These are phyloP conservation scores for Letharia lupina DNA, from an alignment of 495 filamentous ascomycete species.

Conservation along the genomic window DNA sequence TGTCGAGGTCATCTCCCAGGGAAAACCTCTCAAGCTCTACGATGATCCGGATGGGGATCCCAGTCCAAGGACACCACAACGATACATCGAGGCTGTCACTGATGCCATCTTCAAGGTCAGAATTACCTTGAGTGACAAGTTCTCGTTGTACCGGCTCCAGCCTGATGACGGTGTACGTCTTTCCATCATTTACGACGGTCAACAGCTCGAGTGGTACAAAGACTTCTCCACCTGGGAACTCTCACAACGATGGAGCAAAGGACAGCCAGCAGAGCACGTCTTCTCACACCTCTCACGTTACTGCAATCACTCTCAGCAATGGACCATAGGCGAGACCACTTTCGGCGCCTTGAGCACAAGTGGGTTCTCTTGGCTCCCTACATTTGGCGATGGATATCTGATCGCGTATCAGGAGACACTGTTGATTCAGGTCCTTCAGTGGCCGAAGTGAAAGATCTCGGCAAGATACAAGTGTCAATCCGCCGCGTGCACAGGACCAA, in stretches of 20 bases:
- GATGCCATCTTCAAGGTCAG: conserved; percentile 19
- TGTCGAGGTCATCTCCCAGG: conserved; percentile 15
- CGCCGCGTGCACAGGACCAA: not conserved
- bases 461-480: not conserved
- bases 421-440: not conserved
- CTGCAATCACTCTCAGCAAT: conserved; percentile 1
- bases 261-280: not conserved
- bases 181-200: conserved; percentile 5
- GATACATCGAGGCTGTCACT: conserved; percentile 21
- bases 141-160: not conserved
- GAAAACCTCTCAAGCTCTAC: conserved; percentile 10
- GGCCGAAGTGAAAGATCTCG: conserved; percentile 8
- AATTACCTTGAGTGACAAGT: conserved; percentile 7
- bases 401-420: conserved; percentile 1
- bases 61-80: not conserved
- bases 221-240: too few species aligned
- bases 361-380: not conserved
- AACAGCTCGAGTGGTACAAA: not conserved
- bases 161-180: conserved; percentile 8
- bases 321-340: not conserved
- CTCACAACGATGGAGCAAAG: not conserved
- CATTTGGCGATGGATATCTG: not conserved
- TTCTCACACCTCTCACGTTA: not conserved
- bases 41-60: conserved; percentile 21
- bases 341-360: conserved; percentile 15